phyloP scores from a whole-genome alignment of 2,329 filamentous ascomycete genomes.

The Drechslerella coelobrocha region DNA sequence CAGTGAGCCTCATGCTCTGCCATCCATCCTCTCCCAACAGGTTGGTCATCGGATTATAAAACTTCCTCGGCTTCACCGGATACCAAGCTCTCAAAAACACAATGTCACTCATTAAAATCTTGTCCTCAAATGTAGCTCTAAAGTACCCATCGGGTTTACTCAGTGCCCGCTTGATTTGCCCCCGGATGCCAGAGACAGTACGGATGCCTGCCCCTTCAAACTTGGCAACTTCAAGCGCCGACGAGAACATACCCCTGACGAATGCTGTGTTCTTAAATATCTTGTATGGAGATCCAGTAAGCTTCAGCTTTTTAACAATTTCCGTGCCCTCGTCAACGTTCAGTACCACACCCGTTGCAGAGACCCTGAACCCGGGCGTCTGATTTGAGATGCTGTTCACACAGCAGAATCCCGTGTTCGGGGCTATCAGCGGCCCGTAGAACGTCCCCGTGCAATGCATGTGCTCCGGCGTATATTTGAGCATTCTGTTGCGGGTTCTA shows the following conservation, averaged over 20 bases:
- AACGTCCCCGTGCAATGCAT: constrained; percentile 99
- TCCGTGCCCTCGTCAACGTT: constrained; percentile 94
- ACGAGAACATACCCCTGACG: constrained; percentile 97
- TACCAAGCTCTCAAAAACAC: constrained; percentile 98
- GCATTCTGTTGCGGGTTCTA: constrained; percentile 91
- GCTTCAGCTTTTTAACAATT: constrained; percentile 99
- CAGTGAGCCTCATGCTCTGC: constrained; percentile 92
- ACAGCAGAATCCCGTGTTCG: constrained; percentile 93
- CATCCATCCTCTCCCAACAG: constrained; percentile 71
- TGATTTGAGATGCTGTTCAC: constrained; percentile 86
- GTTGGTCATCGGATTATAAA: constrained; percentile 96
- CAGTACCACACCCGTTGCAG: constrained; percentile 90
- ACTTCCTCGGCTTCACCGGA: constrained; percentile 89
- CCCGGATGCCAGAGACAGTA: constrained; percentile 92
- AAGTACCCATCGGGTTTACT: constrained; percentile 94
- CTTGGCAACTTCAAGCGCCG: constrained; percentile 91
- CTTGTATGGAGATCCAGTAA: constrained; percentile 92
- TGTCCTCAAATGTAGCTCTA: constrained; percentile 97
- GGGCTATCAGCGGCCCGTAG: constrained; percentile 91
- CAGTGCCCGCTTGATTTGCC: constrained; percentile 95
- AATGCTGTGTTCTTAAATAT: constrained; percentile 99
- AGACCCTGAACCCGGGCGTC: constrained; percentile 83
- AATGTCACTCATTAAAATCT: constrained; percentile 94
- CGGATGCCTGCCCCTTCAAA: constrained; percentile 96
- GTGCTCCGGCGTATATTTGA: constrained; percentile 98